Conservation (phyloP, 495 filamentous ascomycete species). For the Penicillium flavigenum region DNA sequence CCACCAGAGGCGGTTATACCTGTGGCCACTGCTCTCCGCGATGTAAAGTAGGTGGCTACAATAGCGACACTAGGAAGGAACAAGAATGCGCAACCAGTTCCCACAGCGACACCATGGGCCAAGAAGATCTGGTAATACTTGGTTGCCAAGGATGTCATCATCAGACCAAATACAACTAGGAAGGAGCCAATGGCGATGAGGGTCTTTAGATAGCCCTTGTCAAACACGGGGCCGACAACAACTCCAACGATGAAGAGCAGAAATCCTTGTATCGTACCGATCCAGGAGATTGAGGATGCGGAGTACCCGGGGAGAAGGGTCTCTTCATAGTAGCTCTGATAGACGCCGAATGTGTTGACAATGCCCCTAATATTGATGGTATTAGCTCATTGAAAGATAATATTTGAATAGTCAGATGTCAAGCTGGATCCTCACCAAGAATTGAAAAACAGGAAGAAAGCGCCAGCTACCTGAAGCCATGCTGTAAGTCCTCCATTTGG, state of each 20-base stretch:
- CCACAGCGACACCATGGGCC: slow-evolving; percentile 42
- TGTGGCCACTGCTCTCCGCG: slow-evolving; percentile 42
- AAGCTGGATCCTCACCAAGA: background rate
- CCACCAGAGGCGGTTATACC: slow-evolving; percentile 47
- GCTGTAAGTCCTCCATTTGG: background rate
- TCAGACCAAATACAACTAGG: slow-evolving; percentile 45
- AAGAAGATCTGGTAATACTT: slow-evolving; percentile 43
- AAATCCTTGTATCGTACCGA: slow-evolving; percentile 46
- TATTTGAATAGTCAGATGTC: background rate
- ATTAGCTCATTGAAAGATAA: background rate
- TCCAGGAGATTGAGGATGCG: slow-evolving; percentile 44
- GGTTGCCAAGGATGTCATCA: slow-evolving; percentile 47
- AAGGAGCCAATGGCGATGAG: slow-evolving; percentile 33
- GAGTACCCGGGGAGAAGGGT: slow-evolving; percentile 31
- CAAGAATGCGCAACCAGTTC: slow-evolving; percentile 40
- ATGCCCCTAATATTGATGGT: slow-evolving; percentile 34
- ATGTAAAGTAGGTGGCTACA: slow-evolving; percentile 45
- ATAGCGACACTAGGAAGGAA: slow-evolving; percentile 46
- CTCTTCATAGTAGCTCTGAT: slow-evolving; percentile 46
- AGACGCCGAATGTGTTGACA: slow-evolving; percentile 48
- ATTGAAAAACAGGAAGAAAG: background rate
- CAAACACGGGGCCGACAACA: slow-evolving; percentile 44
- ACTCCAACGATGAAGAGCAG: slow-evolving; percentile 43
- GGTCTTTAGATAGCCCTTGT: slow-evolving; percentile 41
- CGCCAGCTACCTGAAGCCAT: background rate